Evolutionary conservation across 2,329 filamentous ascomycete species (phyloP), one percentile per base, ranked within the genome.

Genomic region (Diplodia mutila): DNA sequence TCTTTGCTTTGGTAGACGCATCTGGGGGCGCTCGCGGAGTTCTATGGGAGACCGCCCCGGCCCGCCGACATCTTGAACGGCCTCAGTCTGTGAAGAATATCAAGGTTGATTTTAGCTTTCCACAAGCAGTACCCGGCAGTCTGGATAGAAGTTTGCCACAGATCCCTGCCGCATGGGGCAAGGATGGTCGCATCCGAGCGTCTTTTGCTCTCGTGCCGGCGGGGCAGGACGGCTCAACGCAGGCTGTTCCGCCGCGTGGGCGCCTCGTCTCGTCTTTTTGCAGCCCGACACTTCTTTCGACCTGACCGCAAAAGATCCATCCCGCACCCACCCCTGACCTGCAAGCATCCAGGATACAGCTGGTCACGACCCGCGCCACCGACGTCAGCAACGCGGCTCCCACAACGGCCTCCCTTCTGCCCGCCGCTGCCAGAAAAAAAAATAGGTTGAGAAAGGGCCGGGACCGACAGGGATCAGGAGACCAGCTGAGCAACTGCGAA

Each of bases 61-160:
- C 54, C 37, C 14, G 23, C 34, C 21, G 53, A 16, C 53, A 57
- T 32, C n/a, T n/a, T 32, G 57, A 61, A 32, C 16, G 23, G 57
- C 39, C 16, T 48, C 42, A 37, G 59, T 18, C 25, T 14, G 42
- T 18, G 9, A 23, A 21, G 27, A 34, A 63, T 51, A 46, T 63
- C 59, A 63, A 63, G 59, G 59, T 63, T 63, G 59, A 63, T 51
- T 63, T 63, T 63, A 63, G 59, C 59, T 63, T 63, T 63, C 59
- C 59, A 63, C 59, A 63, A 51, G 42, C 59, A 51, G 59, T 49
- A 63, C 59, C 59, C 59, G 59, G 59, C 59, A 63, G 59, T 51
- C 29, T 63, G 59, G 59, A 37, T 63, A 63, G 59, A 63, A 63
- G 59, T 63, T 21, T 63, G 59, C 11, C 29, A 63, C 46, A 63